These are phyloP conservation scores for Podila horticola DNA, from an alignment of 192 early-diverging fungal genomes.

Conservation along the genomic window DNA sequence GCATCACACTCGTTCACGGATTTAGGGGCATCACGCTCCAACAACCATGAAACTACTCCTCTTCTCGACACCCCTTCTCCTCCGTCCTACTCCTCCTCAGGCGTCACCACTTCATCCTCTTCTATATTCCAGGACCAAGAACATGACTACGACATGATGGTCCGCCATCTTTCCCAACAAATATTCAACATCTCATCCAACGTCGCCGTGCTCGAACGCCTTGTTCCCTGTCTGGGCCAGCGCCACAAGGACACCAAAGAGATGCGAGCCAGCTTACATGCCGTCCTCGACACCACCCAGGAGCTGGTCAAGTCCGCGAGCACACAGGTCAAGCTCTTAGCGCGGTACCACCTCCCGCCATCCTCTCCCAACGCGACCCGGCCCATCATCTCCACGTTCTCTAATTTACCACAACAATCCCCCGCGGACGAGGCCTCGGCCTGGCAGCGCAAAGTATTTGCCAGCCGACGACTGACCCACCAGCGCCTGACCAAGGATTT, in stretches of 20 bases:
- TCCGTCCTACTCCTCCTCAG: neutral
- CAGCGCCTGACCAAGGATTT: constrained; percentile 42
- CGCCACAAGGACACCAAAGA: constrained; percentile 48
- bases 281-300: constrained; percentile 31
- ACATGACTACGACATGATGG: constrained; percentile 47
- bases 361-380: constrained; percentile 3
- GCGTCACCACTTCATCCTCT: constrained; percentile 1
- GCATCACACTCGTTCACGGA: too few relatives aligned
- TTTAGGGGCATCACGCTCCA: neutral
- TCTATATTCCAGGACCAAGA: constrained; percentile 24
- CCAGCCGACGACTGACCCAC: constrained; percentile 33
- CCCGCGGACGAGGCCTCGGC: neutral
- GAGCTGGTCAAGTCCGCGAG: constrained; percentile 45
- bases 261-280: constrained; percentile 29
- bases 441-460: constrained; percentile 18
- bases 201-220: constrained; percentile 38
- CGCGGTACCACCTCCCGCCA: constrained; percentile 20
- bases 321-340: constrained; percentile 22
- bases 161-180: constrained; percentile 45
- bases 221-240: constrained; percentile 42
- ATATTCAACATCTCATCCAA: constrained; percentile 52
- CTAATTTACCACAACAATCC: neutral
- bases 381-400: neutral
- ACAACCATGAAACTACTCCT: neutral
- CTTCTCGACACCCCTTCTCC: neutral